Evolutionary conservation across 2,329 filamentous ascomycete species (phyloP).

Genomic region (Xylaria sp.): DNA sequence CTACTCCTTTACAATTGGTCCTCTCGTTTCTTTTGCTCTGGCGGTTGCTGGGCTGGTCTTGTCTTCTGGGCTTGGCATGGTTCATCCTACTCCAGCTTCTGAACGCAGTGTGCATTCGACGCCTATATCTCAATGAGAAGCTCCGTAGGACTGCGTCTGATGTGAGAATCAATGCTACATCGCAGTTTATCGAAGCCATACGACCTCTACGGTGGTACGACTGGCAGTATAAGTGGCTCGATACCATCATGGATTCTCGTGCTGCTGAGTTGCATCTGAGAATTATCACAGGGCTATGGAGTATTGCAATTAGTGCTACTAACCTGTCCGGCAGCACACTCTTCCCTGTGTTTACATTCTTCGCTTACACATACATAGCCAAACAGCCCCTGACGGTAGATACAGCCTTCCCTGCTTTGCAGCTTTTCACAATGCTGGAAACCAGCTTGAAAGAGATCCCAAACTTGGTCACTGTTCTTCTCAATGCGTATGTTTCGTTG

Average conservation of each 20-base stretch:
- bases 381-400: slow-evolving; percentile 77
- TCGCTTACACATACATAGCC: slow-evolving; percentile 79
- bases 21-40: slow-evolving; percentile 79
- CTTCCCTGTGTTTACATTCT: slow-evolving; percentile 84
- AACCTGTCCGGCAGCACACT: slow-evolving; percentile 77
- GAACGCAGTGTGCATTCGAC: slow-evolving; percentile 74
- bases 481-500: slow-evolving; percentile 86
- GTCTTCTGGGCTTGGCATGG: slow-evolving; percentile 76
- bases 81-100: slow-evolving; percentile 74
- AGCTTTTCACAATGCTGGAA: slow-evolving; percentile 82
- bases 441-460: slow-evolving; percentile 79
- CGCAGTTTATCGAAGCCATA: slow-evolving; percentile 88
- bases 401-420: slow-evolving; percentile 85
- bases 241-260: slow-evolving; percentile 73
- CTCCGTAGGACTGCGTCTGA: slow-evolving; percentile 79
- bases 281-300: slow-evolving; percentile 71
- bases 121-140: slow-evolving; percentile 74
- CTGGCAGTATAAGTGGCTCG: slow-evolving; percentile 81
- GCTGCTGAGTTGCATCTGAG: slow-evolving; percentile 73
- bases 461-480: slow-evolving; percentile 75
- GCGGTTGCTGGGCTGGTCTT: slow-evolving; percentile 82
- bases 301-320: slow-evolving; percentile 70
- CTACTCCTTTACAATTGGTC: slow-evolving; percentile 79
- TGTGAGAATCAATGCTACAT: slow-evolving; percentile 79
- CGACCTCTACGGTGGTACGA: slow-evolving; percentile 84